phyloP scores from a whole-genome alignment of 2,329 filamentous ascomycete species.

The Talaromyces sp. region DNA sequence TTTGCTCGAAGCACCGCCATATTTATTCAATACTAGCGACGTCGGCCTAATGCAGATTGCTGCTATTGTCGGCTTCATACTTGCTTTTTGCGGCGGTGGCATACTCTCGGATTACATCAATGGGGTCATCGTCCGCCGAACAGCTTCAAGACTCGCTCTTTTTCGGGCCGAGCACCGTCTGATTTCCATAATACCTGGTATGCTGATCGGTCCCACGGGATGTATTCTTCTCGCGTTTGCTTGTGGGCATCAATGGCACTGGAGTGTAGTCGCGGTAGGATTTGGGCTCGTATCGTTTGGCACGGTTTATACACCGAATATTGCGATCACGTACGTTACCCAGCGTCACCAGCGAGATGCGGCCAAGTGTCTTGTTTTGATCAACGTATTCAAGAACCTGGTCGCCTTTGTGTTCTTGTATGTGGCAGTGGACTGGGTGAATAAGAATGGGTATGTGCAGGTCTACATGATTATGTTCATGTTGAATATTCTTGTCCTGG shows the following conservation, averaged over 20 bases:
- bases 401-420: conserved; percentile 22
- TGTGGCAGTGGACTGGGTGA: conserved; percentile 18
- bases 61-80: conserved; percentile 8
- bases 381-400: conserved; percentile 20
- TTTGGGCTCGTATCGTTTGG: background rate
- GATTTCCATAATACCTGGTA: conserved; percentile 9
- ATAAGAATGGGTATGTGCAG: conserved; percentile 6
- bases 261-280: background rate
- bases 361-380: conserved; percentile 12
- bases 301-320: background rate
- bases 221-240: conserved; percentile 12
- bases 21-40: background rate
- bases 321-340: background rate
- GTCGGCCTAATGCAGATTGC: conserved; percentile 13
- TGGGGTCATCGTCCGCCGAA: background rate
- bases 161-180: conserved; percentile 9
- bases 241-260: background rate
- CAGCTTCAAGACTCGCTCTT: background rate
- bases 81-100: conserved; percentile 10
- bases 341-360: background rate
- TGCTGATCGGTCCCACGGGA: conserved; percentile 7
- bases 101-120: conserved; percentile 6
- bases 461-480: conserved; percentile 15
- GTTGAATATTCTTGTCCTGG: conserved; percentile 8
- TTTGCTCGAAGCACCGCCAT: conserved; percentile 1